Evolutionary conservation across 2,329 filamentous ascomycete species (phyloP).

Genomic region (Pyricularia grisea): DNA sequence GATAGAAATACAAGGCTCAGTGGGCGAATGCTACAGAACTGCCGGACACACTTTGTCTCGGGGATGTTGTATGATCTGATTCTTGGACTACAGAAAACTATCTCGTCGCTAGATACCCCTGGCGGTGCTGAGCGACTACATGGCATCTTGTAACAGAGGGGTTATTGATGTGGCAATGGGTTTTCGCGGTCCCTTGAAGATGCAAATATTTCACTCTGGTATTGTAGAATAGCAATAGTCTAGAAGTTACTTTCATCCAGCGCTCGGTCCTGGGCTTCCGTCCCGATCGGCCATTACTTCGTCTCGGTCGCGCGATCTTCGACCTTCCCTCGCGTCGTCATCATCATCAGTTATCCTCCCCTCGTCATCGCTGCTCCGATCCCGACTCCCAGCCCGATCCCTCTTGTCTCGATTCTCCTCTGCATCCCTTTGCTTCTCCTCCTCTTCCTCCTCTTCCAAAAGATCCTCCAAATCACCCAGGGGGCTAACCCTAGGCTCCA

Average conservation of each 20-base stretch:
- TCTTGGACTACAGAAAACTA: not conserved
- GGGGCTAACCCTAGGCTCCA: conserved; percentile 79
- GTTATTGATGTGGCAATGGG: not conserved
- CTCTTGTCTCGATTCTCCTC: conserved; percentile 9
- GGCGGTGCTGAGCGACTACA: not conserved
- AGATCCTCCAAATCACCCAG: conserved; percentile 70
- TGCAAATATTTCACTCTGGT: not conserved
- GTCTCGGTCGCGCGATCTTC: not conserved
- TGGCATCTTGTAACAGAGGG: not conserved
- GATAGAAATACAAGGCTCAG: not conserved
- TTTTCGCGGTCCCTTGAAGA: not conserved
- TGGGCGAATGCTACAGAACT: not conserved
- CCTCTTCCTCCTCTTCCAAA: conserved; percentile 50
- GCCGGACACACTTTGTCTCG: not conserved
- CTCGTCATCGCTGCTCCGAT: conserved; percentile 18
- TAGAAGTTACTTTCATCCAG: not conserved
- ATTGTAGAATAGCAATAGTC: not conserved
- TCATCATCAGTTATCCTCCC: not conserved
- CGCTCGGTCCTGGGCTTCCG: not conserved
- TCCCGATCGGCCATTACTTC: not conserved
- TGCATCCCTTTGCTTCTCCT: conserved; percentile 15
- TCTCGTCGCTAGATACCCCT: not conserved
- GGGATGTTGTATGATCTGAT: not conserved
- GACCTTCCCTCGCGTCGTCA: not conserved
- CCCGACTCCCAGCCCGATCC: not conserved